Percentiles rank a stretch among this genome's conserved stretches.
Evolutionary conservation across 83 land plant species (phyloP).

Genomic region (Picea engelmannii): DNA sequence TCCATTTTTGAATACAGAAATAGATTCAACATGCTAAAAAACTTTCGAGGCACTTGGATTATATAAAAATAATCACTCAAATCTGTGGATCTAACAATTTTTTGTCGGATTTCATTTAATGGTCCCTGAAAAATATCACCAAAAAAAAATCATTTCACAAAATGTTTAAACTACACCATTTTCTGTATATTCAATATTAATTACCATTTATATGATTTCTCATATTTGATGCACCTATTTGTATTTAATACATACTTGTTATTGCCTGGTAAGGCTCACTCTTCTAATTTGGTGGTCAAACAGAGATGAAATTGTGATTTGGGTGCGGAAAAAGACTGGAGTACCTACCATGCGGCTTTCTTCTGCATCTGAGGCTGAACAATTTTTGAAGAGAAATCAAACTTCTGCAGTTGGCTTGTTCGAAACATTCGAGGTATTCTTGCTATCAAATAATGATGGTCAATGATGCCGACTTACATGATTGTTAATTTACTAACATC

Average conservation of each 20-base stretch:
- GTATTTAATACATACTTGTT: background rate
- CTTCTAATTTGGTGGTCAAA: background rate
- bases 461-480: too few relatives aligned
- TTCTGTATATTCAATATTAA: background rate
- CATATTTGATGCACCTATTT: background rate
- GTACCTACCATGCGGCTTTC: slow-evolving; percentile 58
- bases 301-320: slow-evolving; percentile 91
- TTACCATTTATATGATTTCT: background rate
- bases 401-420: slow-evolving; percentile 65
- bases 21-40: too few relatives aligned
- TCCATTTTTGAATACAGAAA: too few relatives aligned
- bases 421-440: slow-evolving; percentile 62
- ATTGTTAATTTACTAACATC: background rate
- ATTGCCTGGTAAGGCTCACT: background rate
- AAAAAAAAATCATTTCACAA: too few relatives aligned
- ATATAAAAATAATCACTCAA: too few relatives aligned
- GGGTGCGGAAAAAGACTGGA: slow-evolving; percentile 88
- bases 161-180: too few relatives aligned
- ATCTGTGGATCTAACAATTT: too few relatives aligned
- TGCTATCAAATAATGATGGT: background rate
- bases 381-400: slow-evolving; percentile 44
- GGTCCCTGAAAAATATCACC: too few relatives aligned
- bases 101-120: too few relatives aligned
- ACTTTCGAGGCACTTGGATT: too few relatives aligned
- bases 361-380: slow-evolving; percentile 58